phyloP scores from a whole-genome alignment of 1,139 yeast genomes.

The Spencermartinsiella ligniputridi region DNA sequence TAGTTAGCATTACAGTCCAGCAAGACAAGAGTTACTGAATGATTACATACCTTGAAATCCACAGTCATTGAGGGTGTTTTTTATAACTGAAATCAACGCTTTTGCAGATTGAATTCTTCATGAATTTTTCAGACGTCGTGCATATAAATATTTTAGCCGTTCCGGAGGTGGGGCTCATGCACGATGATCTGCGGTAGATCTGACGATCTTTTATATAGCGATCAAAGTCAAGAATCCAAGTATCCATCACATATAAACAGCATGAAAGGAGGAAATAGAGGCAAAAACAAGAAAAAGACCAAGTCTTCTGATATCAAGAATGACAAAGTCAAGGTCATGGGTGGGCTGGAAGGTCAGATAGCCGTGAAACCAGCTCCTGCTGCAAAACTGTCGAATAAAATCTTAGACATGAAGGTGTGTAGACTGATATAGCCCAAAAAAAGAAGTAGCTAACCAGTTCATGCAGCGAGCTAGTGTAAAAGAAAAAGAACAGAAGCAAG shows the following conservation, averaged over 20 bases:
- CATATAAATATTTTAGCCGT: too few species aligned
- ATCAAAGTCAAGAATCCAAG: too few species aligned
- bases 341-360: constrained; percentile 16
- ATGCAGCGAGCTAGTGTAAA: constrained; percentile 44
- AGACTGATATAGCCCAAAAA: constrained; percentile 1
- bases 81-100: too few species aligned
- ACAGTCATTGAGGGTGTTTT: constrained; percentile 22
- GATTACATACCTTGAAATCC: constrained; percentile 30
- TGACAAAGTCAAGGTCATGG: constrained; percentile 5
- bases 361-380: constrained; percentile 19
- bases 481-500: constrained; percentile 36
- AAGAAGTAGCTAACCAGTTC: constrained; percentile 32
- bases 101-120: too few species aligned
- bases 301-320: neutral
- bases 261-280: constrained; percentile 2
- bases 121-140: too few species aligned
- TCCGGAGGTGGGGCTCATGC: too few species aligned
- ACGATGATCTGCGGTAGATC: too few species aligned
- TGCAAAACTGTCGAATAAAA: constrained; percentile 52
- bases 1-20: constrained; percentile 21
- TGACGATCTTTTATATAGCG: too few species aligned
- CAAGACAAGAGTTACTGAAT: constrained; percentile 5
- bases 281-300: constrained; percentile 4
- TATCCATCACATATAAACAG: too few species aligned
- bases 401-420: constrained; percentile 62